Evolutionary conservation across 495 filamentous ascomycete species (phyloP).

Genomic region (Pseudotulostoma volvatum): DNA sequence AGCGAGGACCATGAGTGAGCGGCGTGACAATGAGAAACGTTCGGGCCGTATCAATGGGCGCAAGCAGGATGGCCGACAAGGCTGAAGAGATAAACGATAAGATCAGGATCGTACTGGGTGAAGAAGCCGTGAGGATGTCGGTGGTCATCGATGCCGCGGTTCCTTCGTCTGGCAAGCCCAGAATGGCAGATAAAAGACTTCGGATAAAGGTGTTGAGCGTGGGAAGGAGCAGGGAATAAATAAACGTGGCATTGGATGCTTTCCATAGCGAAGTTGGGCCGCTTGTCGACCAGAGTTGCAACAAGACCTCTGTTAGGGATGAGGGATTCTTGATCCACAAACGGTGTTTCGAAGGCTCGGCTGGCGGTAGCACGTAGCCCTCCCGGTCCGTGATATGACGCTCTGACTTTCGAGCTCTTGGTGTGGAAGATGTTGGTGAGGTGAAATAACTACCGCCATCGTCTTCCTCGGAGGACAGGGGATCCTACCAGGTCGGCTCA

Average conservation of each 20-base stretch:
- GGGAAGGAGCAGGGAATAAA: constrained; percentile 73
- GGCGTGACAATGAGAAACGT: constrained; percentile 77
- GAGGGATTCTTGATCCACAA: constrained; percentile 51
- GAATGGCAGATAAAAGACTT: constrained; percentile 61
- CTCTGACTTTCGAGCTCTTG: constrained; percentile 25
- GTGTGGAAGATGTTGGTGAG: constrained; percentile 43
- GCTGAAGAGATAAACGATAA: constrained; percentile 74
- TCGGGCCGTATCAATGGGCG: constrained; percentile 78
- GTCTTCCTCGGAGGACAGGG: constrained; percentile 46
- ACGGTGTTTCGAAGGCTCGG: constrained; percentile 38
- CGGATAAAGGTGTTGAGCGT: constrained; percentile 75
- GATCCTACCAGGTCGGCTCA: constrained; percentile 14
- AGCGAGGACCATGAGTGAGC: constrained; percentile 51
- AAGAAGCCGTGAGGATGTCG: constrained; percentile 53
- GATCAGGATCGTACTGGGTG: constrained; percentile 53
- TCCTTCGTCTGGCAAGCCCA: constrained; percentile 68
- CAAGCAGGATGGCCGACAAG: constrained; percentile 58
- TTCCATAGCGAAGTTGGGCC: constrained; percentile 90
- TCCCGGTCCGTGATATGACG: constrained; percentile 34
- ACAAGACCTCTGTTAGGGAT: constrained; percentile 64
- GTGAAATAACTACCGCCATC: constrained; percentile 82
- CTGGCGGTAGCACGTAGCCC: constrained; percentile 30
- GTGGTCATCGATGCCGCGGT: constrained; percentile 34
- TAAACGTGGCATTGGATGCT: constrained; percentile 75
- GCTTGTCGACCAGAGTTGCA: constrained; percentile 76